These are phyloP conservation scores for Exutisphaerella laricina DNA, from an alignment of 2,329 filamentous ascomycete genomes.

Conservation along the genomic window DNA sequence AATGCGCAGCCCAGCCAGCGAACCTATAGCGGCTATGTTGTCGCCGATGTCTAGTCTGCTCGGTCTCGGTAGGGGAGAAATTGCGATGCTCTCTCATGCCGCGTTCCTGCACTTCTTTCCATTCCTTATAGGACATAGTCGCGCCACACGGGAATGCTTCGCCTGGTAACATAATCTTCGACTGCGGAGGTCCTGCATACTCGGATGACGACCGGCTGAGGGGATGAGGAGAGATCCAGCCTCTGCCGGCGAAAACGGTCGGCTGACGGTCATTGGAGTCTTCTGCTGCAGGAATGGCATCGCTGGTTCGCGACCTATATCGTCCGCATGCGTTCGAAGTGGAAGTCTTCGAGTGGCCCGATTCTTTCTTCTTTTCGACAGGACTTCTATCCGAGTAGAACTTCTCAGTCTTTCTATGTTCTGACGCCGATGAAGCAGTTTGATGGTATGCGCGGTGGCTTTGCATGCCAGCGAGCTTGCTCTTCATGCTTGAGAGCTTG, in stretches of 20 bases:
- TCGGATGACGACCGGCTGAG: constrained; percentile 22
- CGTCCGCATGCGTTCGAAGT: too few species aligned
- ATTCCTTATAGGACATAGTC: constrained; percentile 29
- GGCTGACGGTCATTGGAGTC: background rate
- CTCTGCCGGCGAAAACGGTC: constrained; percentile 30
- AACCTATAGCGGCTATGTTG: constrained; percentile 15
- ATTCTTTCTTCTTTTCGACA: too few species aligned
- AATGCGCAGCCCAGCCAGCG: constrained; percentile 12
- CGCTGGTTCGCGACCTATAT: too few species aligned
- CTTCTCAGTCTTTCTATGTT: too few species aligned
- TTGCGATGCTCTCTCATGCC: constrained; percentile 17
- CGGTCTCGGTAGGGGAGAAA: constrained; percentile 21
- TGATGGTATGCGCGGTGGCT: too few species aligned
- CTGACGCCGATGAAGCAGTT: too few species aligned
- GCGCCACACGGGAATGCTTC: constrained; percentile 14
- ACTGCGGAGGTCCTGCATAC: constrained; percentile 20
- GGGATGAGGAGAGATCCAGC: constrained; percentile 34
- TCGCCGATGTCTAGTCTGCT: constrained; percentile 10
- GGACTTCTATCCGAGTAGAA: too few species aligned
- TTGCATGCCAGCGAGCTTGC: too few species aligned
- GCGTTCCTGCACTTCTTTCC: constrained; percentile 22
- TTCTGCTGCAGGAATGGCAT: too few species aligned
- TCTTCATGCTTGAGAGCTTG: too few species aligned
- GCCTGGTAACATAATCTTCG: constrained; percentile 21
- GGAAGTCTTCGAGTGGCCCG: too few species aligned